Percentiles rank a stretch among this genome's conserved stretches.
These are phyloP conservation scores for Pelargonium australe DNA, from an alignment of 441 rosid genomes.

Conservation along the genomic window DNA sequence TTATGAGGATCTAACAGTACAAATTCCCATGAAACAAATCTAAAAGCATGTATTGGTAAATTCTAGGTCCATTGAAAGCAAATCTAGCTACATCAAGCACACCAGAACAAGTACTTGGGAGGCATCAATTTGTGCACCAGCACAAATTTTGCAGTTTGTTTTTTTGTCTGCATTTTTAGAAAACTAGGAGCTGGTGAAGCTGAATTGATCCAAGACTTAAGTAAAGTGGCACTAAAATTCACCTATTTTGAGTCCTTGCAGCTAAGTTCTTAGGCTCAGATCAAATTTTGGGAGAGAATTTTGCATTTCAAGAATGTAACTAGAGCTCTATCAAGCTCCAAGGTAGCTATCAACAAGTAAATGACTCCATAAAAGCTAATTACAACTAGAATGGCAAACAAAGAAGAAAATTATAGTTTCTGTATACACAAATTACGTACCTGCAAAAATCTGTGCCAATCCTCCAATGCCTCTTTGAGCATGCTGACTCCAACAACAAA, in stretches of 20 bases:
- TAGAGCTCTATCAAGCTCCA: slow-evolving; percentile 2
- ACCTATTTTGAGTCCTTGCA: neutral
- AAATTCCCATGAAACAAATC: neutral
- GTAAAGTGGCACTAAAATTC: neutral
- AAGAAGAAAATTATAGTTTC: slow-evolving; percentile 37
- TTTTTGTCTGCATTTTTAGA: neutral
- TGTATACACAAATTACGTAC: slow-evolving; percentile 25
- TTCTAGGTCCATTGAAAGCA: neutral
- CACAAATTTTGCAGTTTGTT: neutral
- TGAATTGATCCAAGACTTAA: neutral
- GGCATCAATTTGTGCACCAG: neutral
- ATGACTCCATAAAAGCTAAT: neutral
- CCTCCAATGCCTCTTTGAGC: slow-evolving; percentile 87
- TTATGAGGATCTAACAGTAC: neutral
- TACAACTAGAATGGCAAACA: neutral
- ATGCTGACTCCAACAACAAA: slow-evolving; percentile 74
- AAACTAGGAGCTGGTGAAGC: neutral
- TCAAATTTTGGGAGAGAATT: neutral
- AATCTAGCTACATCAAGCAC: neutral
- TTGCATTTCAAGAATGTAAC: slow-evolving; percentile 3
- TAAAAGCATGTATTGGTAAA: neutral
- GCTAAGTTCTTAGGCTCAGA: neutral
- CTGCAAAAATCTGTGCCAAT: slow-evolving; percentile 77
- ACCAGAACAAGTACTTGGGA: neutral
- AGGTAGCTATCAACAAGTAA: neutral